Evolutionary conservation across 257 asterid genomes (phyloP).

Genomic region (Gentiana dahurica): DNA sequence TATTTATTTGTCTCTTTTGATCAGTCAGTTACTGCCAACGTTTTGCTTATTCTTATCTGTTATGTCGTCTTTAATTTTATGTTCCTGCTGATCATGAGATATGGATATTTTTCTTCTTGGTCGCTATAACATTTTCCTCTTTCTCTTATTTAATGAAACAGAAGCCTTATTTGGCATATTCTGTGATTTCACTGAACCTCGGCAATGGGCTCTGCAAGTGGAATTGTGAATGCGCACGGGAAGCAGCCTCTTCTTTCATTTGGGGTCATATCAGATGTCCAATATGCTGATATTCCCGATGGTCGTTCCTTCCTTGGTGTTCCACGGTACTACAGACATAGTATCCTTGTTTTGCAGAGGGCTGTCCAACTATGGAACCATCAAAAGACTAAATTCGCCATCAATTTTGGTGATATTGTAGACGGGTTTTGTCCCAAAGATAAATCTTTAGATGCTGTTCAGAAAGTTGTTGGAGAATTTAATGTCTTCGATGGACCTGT

Average conservation of each 20-base stretch:
- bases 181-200: conserved; percentile 5
- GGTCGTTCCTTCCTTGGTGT: conserved; percentile 88
- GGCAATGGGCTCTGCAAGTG: conserved; percentile 51
- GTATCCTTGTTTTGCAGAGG: conserved; percentile 62
- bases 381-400: conserved; percentile 37
- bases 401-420: conserved; percentile 77
- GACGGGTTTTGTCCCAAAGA: conserved; percentile 87
- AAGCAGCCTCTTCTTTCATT: conserved; percentile 74
- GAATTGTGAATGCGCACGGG: conserved; percentile 23
- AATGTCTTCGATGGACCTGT: conserved; percentile 46
- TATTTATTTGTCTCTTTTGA: no score
- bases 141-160: no score
- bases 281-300: conserved; percentile 87
- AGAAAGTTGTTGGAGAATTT: conserved; percentile 43
- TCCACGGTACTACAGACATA: conserved; percentile 87
- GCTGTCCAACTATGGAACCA: conserved; percentile 57
- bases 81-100: no score
- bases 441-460: conserved; percentile 47
- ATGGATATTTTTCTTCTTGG: no score
- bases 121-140: no score
- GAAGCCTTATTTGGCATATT: no score
- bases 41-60: no score
- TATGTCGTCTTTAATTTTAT: no score
- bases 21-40: no score
- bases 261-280: conserved; percentile 95